Conservation (phyloP, 306 rosid genomes). For the Cucumis hystrix region DNA sequence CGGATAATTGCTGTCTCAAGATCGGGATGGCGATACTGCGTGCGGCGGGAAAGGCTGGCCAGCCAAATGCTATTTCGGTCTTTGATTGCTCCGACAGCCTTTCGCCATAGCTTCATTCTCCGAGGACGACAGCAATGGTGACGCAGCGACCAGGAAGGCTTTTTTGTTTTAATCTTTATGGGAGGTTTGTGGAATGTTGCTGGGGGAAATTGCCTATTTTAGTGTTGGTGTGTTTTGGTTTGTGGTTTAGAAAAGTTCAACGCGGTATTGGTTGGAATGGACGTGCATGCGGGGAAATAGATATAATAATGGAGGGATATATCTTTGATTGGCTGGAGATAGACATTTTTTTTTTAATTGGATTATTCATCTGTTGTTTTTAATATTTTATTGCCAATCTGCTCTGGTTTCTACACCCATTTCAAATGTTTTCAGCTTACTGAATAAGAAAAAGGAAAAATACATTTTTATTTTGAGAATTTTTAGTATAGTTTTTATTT, state of each 20-base stretch:
- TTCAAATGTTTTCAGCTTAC: no score
- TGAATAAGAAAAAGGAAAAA: no score
- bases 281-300: not conserved
- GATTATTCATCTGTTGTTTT: not conserved
- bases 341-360: not conserved
- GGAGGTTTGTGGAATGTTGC: not conserved
- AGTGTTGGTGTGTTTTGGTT: not conserved
- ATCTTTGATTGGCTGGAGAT: not conserved
- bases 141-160: not conserved
- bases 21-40: conserved; percentile 40
- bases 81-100: conserved; percentile 50
- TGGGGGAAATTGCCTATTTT: not conserved
- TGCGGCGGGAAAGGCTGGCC: conserved; percentile 29
- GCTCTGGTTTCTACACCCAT: not conserved
- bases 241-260: not conserved
- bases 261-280: not conserved
- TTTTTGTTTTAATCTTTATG: not conserved
- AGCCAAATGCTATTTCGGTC: conserved; percentile 61
- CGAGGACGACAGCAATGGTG: not conserved
- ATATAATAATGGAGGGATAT: not conserved
- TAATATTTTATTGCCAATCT: not conserved
- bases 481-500: no score
- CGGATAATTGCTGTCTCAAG: conserved; percentile 50
- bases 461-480: no score
- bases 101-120: conserved; percentile 59